phyloP scores from a whole-genome alignment of 768 basidiomycete genomes.

The Dendrothele bispora region DNA sequence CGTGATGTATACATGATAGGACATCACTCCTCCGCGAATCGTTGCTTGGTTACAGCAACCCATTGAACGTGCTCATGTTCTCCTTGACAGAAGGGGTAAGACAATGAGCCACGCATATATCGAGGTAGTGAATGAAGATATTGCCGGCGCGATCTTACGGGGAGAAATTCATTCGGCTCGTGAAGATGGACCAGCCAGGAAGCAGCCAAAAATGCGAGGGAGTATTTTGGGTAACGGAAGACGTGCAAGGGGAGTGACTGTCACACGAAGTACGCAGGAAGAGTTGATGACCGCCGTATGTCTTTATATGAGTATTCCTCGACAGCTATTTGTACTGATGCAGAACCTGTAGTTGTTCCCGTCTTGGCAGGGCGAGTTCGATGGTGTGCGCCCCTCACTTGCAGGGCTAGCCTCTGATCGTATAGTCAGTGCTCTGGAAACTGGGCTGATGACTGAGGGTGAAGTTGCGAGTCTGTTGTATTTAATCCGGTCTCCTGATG shows the following conservation, averaged over 20 bases:
- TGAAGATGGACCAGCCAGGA: slow-evolving; percentile 26
- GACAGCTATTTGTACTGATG: neutral
- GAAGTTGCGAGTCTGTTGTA: slow-evolving; percentile 68
- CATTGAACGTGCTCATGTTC: slow-evolving; percentile 69
- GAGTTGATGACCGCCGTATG: slow-evolving; percentile 81
- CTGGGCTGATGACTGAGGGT: slow-evolving; percentile 62
- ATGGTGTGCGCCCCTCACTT: slow-evolving; percentile 66
- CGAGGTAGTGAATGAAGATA: slow-evolving; percentile 61
- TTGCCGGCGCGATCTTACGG: slow-evolving; percentile 67
- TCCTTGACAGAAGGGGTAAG: slow-evolving; percentile 81
- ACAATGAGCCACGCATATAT: slow-evolving; percentile 84
- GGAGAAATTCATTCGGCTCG: slow-evolving; percentile 32
- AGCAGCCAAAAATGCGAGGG: slow-evolving; percentile 44
- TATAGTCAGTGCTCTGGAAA: slow-evolving; percentile 59
- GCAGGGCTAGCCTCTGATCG: slow-evolving; percentile 59
- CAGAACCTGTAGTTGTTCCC: slow-evolving; percentile 83
- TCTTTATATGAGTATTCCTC: slow-evolving; percentile 6
- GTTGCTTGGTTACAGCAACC: slow-evolving; percentile 69
- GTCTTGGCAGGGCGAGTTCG: slow-evolving; percentile 75
- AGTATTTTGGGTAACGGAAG: slow-evolving; percentile 76
- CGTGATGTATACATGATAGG: too few species aligned
- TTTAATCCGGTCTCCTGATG: slow-evolving; percentile 77
- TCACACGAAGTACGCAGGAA: slow-evolving; percentile 77
- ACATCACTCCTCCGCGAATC: slow-evolving; percentile 80
- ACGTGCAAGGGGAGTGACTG: slow-evolving; percentile 79